Evolutionary conservation across 768 basidiomycete species (phyloP).

Genomic region (Lactarius hengduanensis): DNA sequence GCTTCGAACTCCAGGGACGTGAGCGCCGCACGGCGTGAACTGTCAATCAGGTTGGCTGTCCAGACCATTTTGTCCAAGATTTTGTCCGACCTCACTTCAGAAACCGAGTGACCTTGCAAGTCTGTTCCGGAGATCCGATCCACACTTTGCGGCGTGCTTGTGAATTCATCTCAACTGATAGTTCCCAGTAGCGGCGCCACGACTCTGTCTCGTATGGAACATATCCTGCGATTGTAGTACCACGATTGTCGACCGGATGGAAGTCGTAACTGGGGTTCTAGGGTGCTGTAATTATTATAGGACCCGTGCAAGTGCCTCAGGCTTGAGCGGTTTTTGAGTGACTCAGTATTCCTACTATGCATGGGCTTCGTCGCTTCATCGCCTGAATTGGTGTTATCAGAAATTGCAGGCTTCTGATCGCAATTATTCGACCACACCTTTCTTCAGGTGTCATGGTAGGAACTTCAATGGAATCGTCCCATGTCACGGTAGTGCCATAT

Average conservation of each 20-base stretch:
- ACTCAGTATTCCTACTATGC: too few species aligned
- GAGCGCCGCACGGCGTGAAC: not conserved
- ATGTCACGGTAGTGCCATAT: not conserved
- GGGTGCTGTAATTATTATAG: too few species aligned
- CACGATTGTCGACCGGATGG: too few species aligned
- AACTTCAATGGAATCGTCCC: too few species aligned
- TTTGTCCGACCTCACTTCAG: not conserved
- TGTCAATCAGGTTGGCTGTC: not conserved
- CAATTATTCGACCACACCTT: not conserved
- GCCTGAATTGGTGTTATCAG: not conserved
- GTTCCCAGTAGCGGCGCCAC: not conserved
- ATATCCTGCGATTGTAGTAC: too few species aligned
- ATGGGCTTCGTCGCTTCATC: not conserved
- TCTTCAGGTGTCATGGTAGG: not conserved
- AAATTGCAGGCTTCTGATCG: not conserved
- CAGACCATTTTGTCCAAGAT: not conserved
- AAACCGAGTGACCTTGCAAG: not conserved
- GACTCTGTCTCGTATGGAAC: too few species aligned
- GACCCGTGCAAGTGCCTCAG: too few species aligned
- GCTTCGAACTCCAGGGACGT: not conserved
- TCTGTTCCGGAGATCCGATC: not conserved
- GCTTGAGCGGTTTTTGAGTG: too few species aligned
- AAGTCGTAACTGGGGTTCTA: too few species aligned
- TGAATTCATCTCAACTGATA: not conserved
- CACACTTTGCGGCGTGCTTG: not conserved